Evolutionary conservation across 2,329 filamentous ascomycete genomes (phyloP).

Genomic region (Cryphonectria japonica): DNA sequence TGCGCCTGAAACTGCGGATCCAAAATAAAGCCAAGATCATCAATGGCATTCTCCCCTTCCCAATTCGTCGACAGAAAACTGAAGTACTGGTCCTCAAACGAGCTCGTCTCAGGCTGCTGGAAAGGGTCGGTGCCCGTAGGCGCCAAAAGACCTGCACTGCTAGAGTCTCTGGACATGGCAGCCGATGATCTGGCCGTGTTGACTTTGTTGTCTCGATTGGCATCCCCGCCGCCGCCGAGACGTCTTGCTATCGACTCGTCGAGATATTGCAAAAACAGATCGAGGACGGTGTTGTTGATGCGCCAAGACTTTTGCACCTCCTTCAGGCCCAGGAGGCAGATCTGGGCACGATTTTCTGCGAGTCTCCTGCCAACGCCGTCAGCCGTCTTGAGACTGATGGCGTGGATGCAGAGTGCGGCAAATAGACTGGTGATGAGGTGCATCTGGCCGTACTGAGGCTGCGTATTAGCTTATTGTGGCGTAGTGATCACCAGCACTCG

Average conservation of each 20-base stretch:
- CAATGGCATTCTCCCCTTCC: slow-evolving; percentile 42
- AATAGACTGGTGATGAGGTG: slow-evolving; percentile 45
- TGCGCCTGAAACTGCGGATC: slow-evolving; percentile 31
- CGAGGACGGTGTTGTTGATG: slow-evolving; percentile 45
- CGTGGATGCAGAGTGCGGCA: slow-evolving; percentile 44
- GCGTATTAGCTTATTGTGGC: slow-evolving; percentile 33
- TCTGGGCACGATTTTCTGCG: slow-evolving; percentile 43
- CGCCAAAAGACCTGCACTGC: slow-evolving; percentile 1
- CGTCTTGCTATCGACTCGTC: slow-evolving; percentile 44
- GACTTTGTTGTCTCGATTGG: slow-evolving; percentile 15
- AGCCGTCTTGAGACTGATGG: slow-evolving; percentile 41
- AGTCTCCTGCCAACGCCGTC: slow-evolving; percentile 40
- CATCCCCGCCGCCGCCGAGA: slow-evolving; percentile 34
- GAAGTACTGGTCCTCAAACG: slow-evolving; percentile 43
- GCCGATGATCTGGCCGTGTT: slow-evolving; percentile 1
- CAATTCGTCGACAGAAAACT: slow-evolving; percentile 40
- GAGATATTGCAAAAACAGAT: slow-evolving; percentile 44
- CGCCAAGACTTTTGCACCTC: slow-evolving; percentile 47
- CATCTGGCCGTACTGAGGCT: slow-evolving; percentile 43
- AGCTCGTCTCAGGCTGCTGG: slow-evolving; percentile 31
- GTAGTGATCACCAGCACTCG: not conserved
- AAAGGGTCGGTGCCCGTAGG: not conserved
- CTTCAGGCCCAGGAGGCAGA: slow-evolving; percentile 43
- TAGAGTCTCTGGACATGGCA: slow-evolving; percentile 20
- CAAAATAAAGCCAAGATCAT: slow-evolving; percentile 41